Base-by-base conservation (phyloP, 345 rosid genomes). In the Laguncularia racemosa region DNA sequence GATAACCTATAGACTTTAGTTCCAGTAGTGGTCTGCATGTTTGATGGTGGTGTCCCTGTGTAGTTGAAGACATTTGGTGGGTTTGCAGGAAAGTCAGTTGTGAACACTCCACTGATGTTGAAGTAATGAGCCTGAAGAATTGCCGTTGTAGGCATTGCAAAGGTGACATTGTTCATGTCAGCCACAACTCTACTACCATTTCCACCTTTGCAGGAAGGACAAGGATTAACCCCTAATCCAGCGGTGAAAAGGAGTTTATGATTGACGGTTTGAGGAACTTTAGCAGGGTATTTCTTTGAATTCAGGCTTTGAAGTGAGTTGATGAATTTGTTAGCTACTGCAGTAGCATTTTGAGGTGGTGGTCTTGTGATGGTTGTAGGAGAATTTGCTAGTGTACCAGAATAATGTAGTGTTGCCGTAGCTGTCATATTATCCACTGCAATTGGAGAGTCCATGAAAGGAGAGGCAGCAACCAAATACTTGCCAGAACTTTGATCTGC, bases 371-470 rank as follows among this genome's bases (percentile, higher is more conserved):
- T 73, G 12, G 58, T 70, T 44, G 92, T 89, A 47, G 79, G 71
- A 6, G 83, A 3, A 54, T 68, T 67, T 1, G 82, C 65, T 11
- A 85, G 83, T 7, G 99, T 82, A 59, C 96, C 95, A 0, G 95
- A 73, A 55, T 93, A 93, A 59, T 87, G 97, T 23, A 93, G 57
- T 0, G 84, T 83, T 56, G 97, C 97, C 0, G 85, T 85, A 15
- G 99, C 99, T 0, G 99, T 93, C 23, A 59, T 13, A 51, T 93
- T 93, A 62, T 93, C 99, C 0, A 93, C 96, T 0, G 87, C 80
- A 4, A 93, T 64, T 0, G 95, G 97, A 6, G 99, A 66, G 67
- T 93, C 99, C 97, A 89, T 85, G 75, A 91, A 91, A 1, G 98
- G 88, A 9, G 98, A 84, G 51, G 86, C 92, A 1, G 88, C 76